These are phyloP conservation scores for Blepharisma japonicum DNA, from an alignment of 73 alveolate species.

Conservation along the genomic window DNA sequence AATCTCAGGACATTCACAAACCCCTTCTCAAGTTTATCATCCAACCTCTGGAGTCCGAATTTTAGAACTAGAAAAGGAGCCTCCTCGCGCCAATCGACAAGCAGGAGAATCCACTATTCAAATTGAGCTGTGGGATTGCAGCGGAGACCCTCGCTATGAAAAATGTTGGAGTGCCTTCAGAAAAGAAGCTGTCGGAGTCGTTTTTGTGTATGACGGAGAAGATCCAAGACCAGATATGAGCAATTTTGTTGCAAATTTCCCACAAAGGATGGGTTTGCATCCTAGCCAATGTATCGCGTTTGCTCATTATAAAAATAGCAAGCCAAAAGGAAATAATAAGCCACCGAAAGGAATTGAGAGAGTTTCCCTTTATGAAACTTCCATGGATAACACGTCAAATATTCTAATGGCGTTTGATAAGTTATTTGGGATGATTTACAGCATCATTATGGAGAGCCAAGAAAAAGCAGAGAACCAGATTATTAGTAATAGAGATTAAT, in stretches of 20 bases:
- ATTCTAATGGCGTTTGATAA: constrained; percentile 12
- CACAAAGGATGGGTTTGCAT: constrained; percentile 18
- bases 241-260: not conserved
- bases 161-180: constrained; percentile 29
- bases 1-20: constrained; percentile 1
- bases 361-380: not conserved
- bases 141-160: constrained; percentile 30
- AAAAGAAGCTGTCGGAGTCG: constrained; percentile 9
- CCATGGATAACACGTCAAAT: constrained; percentile 16
- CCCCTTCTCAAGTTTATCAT: constrained; percentile 9
- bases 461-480: not conserved
- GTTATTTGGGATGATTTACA: constrained; percentile 15
- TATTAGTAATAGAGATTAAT: not conserved
- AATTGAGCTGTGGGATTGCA: constrained; percentile 32
- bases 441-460: constrained; percentile 5
- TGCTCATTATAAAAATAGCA: constrained; percentile 20
- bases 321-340: constrained; percentile 23
- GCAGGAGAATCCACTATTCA: constrained; percentile 25
- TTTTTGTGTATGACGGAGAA: constrained; percentile 27
- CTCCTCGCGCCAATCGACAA: constrained; percentile 12
- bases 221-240: constrained; percentile 1
- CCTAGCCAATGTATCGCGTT: not conserved
- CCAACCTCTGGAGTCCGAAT: constrained; percentile 34
- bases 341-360: constrained; percentile 34
- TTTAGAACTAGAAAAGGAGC: constrained; percentile 30